Evolutionary conservation across 2,329 filamentous ascomycete genomes (phyloP).

Genomic region (Penicillium italicum): DNA sequence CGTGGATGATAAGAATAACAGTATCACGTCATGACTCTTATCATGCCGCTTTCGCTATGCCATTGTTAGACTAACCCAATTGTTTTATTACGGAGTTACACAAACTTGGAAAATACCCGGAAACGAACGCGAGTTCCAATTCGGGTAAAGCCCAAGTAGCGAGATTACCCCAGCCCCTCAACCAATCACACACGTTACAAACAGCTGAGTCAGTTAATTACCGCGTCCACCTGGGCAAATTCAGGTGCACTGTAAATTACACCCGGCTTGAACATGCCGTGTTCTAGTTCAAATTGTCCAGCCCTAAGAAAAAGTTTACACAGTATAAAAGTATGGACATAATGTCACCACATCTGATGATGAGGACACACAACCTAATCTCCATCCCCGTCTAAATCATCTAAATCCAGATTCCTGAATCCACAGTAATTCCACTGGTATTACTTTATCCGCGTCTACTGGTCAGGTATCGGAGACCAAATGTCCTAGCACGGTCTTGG

Average conservation of each 20-base stretch:
- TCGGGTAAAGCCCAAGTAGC: slow-evolving; percentile 8
- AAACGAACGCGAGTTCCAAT: slow-evolving; percentile 17
- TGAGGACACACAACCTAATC: slow-evolving; percentile 1
- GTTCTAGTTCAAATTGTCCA: neutral
- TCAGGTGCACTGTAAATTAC: neutral
- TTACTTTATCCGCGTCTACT: slow-evolving; percentile 4
- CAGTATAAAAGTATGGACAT: neutral
- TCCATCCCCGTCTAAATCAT: neutral
- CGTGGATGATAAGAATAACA: slow-evolving; percentile 8
- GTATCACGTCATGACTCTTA: slow-evolving; percentile 24
- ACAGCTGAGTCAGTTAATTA: slow-evolving; percentile 13
- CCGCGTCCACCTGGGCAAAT: no score
- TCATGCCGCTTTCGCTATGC: slow-evolving; percentile 21
- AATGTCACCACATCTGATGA: neutral
- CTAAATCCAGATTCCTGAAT: slow-evolving; percentile 1
- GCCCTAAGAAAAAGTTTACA: neutral
- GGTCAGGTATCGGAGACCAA: neutral
- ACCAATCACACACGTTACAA: slow-evolving; percentile 12
- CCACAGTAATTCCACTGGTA: slow-evolving; percentile 1
- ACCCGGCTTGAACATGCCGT: slow-evolving; percentile 1
- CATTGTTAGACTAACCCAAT: slow-evolving; percentile 6
- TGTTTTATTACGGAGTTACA: neutral
- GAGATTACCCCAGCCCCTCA: neutral
- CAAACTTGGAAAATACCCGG: slow-evolving; percentile 4
- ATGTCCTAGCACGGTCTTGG: slow-evolving; percentile 14